Conservation (phyloP, 768 basidiomycete genomes). For the Termitomyces sp. region DNA sequence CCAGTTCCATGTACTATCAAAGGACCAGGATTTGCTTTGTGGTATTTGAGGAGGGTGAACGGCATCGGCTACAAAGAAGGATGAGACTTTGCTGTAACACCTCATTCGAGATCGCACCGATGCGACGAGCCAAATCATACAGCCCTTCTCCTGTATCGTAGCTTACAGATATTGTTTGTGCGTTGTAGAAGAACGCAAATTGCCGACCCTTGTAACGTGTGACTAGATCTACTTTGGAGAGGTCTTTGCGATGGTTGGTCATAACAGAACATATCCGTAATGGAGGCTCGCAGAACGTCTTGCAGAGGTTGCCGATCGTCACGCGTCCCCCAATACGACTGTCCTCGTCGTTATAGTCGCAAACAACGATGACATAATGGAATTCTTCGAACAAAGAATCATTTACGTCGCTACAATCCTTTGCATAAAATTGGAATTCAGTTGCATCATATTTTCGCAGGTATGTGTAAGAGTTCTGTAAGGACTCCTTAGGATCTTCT, state of each 20-base stretch:
- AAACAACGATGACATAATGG: neutral
- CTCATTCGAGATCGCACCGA: neutral
- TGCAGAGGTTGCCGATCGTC: neutral
- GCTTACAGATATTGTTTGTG: neutral
- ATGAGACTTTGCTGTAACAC: neutral
- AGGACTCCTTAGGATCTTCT: no score
- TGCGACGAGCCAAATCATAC: neutral
- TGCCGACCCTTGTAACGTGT: neutral
- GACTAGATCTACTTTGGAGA: neutral
- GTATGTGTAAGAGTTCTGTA: neutral
- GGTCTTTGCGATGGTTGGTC: neutral
- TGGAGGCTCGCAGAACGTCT: neutral
- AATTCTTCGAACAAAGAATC: neutral
- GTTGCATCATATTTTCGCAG: neutral
- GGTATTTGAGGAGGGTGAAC: neutral
- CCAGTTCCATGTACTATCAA: neutral
- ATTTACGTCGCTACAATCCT: neutral
- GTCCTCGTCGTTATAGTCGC: neutral
- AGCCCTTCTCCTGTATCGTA: neutral
- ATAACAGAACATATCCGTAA: neutral
- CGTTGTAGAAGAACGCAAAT: neutral
- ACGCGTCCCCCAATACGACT: neutral
- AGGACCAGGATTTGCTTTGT: neutral
- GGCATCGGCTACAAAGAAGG: neutral
- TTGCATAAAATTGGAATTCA: neutral